Conservation (phyloP, 108 stramenopile species). For the Conticribra weissflogii region DNA sequence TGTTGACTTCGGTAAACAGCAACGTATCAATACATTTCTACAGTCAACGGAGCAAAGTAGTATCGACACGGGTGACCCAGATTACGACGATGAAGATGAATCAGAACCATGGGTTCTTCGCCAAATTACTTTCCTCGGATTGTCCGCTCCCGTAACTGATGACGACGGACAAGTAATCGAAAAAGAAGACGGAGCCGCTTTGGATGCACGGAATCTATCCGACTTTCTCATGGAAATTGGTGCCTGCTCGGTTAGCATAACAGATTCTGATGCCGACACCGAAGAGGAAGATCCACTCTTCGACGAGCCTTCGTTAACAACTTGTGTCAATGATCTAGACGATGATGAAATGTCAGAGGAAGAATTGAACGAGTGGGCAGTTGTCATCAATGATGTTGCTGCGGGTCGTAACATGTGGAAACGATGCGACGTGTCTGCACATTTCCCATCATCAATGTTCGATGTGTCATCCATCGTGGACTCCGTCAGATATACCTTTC, state of each 20-base stretch:
- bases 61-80: background rate
- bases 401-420: conserved; percentile 68
- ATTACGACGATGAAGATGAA: background rate
- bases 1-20: too few species aligned
- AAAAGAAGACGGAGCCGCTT: conserved; percentile 1
- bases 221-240: conserved; percentile 88
- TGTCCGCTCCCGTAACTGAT: conserved; percentile 7
- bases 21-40: too few species aligned
- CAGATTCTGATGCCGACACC: conserved; percentile 70
- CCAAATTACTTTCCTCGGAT: conserved; percentile 33
- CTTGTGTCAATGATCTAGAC: conserved; percentile 1
- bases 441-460: conserved; percentile 63
- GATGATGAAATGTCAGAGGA: conserved; percentile 10
- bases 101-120: conserved; percentile 7
- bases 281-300: conserved; percentile 59
- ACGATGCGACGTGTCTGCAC: conserved; percentile 73
- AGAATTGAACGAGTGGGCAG: conserved; percentile 10
- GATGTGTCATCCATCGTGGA: conserved; percentile 58
- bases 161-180: background rate
- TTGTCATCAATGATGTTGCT: conserved; percentile 38
- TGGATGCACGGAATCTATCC: conserved; percentile 49
- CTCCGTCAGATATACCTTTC: conserved; percentile 54
- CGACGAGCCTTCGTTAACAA: conserved; percentile 44
- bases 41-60: background rate
- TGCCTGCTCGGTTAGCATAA: conserved; percentile 70